These are phyloP conservation scores for Kwoniella dendrophila DNA, from an alignment of 768 basidiomycete genomes.

Conservation along the genomic window DNA sequence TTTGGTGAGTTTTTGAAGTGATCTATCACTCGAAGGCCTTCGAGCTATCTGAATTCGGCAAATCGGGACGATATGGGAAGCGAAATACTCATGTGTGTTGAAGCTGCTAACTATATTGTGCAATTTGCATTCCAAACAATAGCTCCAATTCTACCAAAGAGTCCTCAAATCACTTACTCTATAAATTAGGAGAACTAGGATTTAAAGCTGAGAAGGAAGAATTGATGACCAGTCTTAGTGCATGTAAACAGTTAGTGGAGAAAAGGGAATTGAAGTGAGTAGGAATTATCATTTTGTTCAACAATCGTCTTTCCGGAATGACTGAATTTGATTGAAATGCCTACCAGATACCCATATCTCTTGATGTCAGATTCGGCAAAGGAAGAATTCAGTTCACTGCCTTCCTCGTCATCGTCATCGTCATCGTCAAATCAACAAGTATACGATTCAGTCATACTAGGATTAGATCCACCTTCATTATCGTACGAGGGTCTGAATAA, in stretches of 20 bases:
- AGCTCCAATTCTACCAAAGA: conserved; percentile 76
- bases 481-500: conserved; percentile 65
- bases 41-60: no score
- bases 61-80: no score
- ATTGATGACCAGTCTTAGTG: conserved; percentile 69
- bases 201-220: conserved; percentile 60
- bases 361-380: conserved; percentile 61
- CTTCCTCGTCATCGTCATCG: conserved; percentile 6
- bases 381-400: conserved; percentile 54
- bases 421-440: conserved; percentile 22
- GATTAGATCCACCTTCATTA: conserved; percentile 63
- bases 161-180: conserved; percentile 60
- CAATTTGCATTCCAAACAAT: no score
- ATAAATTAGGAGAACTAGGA: conserved; percentile 60
- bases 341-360: conserved; percentile 50
- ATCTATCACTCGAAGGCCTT: no score
- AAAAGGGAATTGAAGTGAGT: conserved; percentile 57
- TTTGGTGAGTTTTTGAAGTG: no score
- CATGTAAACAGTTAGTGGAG: conserved; percentile 61
- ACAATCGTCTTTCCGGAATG: neutral
- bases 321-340: neutral
- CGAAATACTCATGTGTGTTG: neutral
- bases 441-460: conserved; percentile 68
- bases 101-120: neutral
- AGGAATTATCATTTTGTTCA: neutral